Base-by-base conservation (phyloP, 768 basidiomycete genomes). In the Tulasnella sp. region DNA sequence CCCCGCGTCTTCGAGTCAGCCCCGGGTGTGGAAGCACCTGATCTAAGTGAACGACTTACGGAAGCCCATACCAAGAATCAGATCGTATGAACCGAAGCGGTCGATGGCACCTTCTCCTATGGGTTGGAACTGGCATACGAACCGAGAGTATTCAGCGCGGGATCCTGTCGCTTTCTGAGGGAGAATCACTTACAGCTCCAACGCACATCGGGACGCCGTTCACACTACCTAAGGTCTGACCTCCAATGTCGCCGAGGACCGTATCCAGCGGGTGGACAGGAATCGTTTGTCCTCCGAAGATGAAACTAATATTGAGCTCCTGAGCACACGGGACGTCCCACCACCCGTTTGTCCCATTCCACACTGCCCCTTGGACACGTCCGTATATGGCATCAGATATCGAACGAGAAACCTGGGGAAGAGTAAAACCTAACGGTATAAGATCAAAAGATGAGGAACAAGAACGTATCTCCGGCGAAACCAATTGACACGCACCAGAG, bases 361-460 rank as follows among this genome's bases (percentile, higher is more conserved):
- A 88, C 52, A 75, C 74, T 8, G 88, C 86, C 29, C 83, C 86
- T 58, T 77, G 79, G 9, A 89, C 84, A 41, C 84, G 79, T 10
- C 87, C 84, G 65, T 90, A 90, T 62, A 90, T 87, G 19, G 83
- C 83, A 63, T 90, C 85, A 4, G 85, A 87, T 85, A 44, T 83
- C 83, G 67, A 88, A 84, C 66, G 52, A 3, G 60, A 53, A 41
- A 85, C 74, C 66, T 85, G 84, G 11, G 82, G 77, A 2, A 85
- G 71, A 0, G 82, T 76, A 67, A 83, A 86, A 0, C 60, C 60
- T 38, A 15, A 15, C 15, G 15, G 5, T 15, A 5, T 38, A 15
- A 15, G 34, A 15, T 38, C 34, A 38, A 15, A 7, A 7, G 15
- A 38, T 15, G 15, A 38, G 15, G 15, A 38, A 38, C 5, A 38